Percentiles rank a stretch among this genome's conserved stretches.
Conservation (phyloP, 768 basidiomycete genomes). For the Suillus tomentosus region DNA sequence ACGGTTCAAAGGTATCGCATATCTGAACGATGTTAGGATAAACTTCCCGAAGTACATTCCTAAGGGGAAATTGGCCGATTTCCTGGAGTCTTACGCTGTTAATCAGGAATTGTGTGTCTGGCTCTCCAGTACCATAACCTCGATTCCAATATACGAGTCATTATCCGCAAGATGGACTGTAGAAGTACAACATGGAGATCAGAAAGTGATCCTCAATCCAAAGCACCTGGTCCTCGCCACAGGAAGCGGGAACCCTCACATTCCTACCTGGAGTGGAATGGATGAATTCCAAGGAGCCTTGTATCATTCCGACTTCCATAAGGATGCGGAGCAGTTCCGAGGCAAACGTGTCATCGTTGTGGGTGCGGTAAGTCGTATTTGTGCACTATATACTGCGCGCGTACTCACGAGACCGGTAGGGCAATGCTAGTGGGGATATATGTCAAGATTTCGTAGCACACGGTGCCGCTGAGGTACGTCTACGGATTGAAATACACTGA, state of each 20-base stretch:
- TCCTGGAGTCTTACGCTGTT: slow-evolving; percentile 58
- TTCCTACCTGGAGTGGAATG: slow-evolving; percentile 27
- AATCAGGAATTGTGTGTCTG: slow-evolving; percentile 58
- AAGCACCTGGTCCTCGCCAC: not conserved
- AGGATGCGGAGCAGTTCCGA: slow-evolving; percentile 42
- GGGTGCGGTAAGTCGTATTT: slow-evolving; percentile 28
- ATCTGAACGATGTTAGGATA: not conserved
- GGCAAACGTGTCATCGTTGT: slow-evolving; percentile 65
- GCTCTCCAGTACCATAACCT: slow-evolving; percentile 44
- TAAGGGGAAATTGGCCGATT: slow-evolving; percentile 48
- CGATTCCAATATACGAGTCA: slow-evolving; percentile 19
- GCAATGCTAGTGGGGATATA: slow-evolving; percentile 2
- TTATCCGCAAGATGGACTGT: not conserved
- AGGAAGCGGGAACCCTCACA: not conserved
- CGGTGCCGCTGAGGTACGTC: slow-evolving; percentile 4
- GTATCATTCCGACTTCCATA: slow-evolving; percentile 51
- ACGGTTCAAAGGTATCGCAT: slow-evolving; percentile 35
- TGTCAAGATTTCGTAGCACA: slow-evolving; percentile 4
- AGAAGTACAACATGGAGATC: not conserved
- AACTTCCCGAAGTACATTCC: not conserved
- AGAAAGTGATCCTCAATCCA: not conserved
- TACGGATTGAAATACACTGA: not conserved
- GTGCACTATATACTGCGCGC: not conserved
- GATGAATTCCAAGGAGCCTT: slow-evolving; percentile 51
- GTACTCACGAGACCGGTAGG: not conserved